Base-by-base conservation (phyloP, 2,329 filamentous ascomycete genomes). In the Cladosporium velox region DNA sequence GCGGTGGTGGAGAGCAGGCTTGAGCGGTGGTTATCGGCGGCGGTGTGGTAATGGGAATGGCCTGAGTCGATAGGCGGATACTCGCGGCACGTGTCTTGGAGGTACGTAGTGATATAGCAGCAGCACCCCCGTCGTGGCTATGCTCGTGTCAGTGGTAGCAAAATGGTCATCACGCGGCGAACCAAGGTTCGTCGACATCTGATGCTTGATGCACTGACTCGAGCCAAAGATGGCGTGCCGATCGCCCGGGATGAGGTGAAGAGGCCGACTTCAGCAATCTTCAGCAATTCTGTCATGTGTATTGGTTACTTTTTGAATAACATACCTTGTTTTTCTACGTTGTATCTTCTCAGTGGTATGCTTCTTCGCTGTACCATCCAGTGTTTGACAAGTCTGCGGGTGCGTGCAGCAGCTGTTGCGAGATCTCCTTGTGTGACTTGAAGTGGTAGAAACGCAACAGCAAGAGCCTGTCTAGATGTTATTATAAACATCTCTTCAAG, bases 211-310 rank as follows among this genome's bases (percentile, higher is more conserved):
- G 44, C 32, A 35, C 59, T 62, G 57, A 59, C 57, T 47, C 38
- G 57, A 32, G 18, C 57, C 41, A 11, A 38, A 18, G 55, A 59
- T 47, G 32, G 24, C 57, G 41, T 34, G 59, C 59, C 59, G 59
- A 62, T 62, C 51, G 59, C 30, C n/a, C 47, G 59, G 41, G n/a
- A 18, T 47, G 57, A 34, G 57, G 38, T 49, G 41, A 32, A 26
- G 28, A 41, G 7, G 32, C 35, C 15, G 59, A 62, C 59, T 62
- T 62, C 59, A 62, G 21, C 32, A 30, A 14, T 62, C 47, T 52
- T 52, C 28, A 55, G 52, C 52, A 34, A 55, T 32, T 2, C 5
- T 21, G 52, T 30, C 2, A 18, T 1, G 11, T 21, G 8, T 34
- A 21, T 34, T 6, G 4, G 4, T n/a, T 34, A 12, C 52, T 34